Base-by-base conservation (phyloP, 768 basidiomycete species). In the Boletus bicolor region DNA sequence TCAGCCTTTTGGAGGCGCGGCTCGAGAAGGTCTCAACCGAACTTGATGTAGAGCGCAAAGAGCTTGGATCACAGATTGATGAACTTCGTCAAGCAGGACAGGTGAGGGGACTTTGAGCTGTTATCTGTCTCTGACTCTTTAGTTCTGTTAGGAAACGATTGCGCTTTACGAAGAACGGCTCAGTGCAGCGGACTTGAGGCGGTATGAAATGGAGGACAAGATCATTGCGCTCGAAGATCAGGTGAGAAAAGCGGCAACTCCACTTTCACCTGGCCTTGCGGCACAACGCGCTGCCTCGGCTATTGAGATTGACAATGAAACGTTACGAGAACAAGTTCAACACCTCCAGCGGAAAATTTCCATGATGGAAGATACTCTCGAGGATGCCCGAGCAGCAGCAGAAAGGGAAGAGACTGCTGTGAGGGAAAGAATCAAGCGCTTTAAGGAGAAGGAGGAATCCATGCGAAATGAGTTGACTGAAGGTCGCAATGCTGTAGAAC, bases 291-390 rank as follows among this genome's bases (percentile, higher is more conserved):
- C 81, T 5, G 73, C 82, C 5, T 86, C 91, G 9, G 95, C 94
- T 0, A 82, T 86, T 3, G 85, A 93, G 66, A 98, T 99, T 59
- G 95, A 99, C 71, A 98, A 98, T 64, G 94, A 98, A 69, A 87
- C 84, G 14, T 82, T 98, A 12, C 84, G 82, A 15, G 94, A 95
- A 30, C 95, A 99, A 69, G 80, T 93, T n/a, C 82, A 83, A 39
- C 91, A 98, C 71, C 76, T 96, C 35, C 88, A 92, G 66, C 83
- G 82, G 66, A 89, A 87, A 69, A 79, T 95, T 30, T 71, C 79
- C 2, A 76, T 75, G 38, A 76, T 96, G 64, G 94, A 98, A 66
- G 96, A 96, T 64, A 76, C 83, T 60, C 79, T 98, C 15, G 93
- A 94, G 61, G 93, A 97, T 64, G 76, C 80, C 1, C 84, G 79